phyloP scores from a whole-genome alignment of 1,284 basidiomycete species.

The Ceratobasidium sp. region DNA sequence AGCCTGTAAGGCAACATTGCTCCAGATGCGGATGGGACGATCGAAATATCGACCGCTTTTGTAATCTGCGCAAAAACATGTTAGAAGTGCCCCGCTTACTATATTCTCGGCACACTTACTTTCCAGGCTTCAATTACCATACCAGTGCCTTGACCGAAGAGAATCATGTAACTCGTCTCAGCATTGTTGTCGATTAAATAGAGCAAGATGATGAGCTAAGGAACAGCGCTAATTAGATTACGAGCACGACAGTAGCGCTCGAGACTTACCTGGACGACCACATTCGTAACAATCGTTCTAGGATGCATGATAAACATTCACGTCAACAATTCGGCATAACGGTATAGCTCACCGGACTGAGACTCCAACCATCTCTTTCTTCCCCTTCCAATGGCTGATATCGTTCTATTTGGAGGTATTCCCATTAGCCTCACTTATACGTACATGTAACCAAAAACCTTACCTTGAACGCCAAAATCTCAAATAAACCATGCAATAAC shows the following conservation, averaged over 20 bases:
- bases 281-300: conserved; percentile 85
- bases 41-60: conserved; percentile 87
- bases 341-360: conserved; percentile 74
- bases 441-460: not conserved
- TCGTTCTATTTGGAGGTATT: conserved; percentile 66
- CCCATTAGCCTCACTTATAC: no score
- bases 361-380: conserved; percentile 88
- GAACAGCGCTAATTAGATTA: conserved; percentile 6
- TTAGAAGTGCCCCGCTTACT: conserved; percentile 54
- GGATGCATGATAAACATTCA: not conserved
- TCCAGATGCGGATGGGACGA: conserved; percentile 72
- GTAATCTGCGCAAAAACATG: conserved; percentile 66
- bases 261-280: conserved; percentile 77
- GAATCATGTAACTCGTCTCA: conserved; percentile 96
- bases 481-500: conserved; percentile 90
- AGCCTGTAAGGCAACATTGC: conserved; percentile 84
- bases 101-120: conserved; percentile 61
- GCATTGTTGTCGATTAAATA: conserved; percentile 96
- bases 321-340: not conserved
- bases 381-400: conserved; percentile 94
- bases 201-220: conserved; percentile 80
- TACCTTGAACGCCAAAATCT: conserved; percentile 93
- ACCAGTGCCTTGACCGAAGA: conserved; percentile 89
- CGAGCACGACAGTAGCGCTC: not conserved
- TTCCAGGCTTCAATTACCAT: conserved; percentile 97